phyloP scores from a whole-genome alignment of 2,329 filamentous ascomycete species.

The Boeremia lycopersici region DNA sequence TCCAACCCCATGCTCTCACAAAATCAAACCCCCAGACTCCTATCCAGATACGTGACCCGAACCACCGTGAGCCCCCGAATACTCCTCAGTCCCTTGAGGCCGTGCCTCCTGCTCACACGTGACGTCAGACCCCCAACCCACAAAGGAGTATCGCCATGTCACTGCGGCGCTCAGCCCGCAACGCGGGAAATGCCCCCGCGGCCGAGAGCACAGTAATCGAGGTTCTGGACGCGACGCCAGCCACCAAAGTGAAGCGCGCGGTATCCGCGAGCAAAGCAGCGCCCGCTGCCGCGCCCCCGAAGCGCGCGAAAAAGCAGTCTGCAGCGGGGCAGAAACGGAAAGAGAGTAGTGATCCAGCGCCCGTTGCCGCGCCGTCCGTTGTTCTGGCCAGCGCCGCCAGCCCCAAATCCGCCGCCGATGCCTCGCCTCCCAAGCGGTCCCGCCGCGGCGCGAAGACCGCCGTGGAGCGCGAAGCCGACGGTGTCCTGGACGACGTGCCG shows the following conservation, averaged over 20 bases:
- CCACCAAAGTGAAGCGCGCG: not conserved
- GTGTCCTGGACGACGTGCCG: slow-evolving; percentile 33
- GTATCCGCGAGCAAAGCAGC: not conserved
- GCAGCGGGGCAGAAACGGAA: no score
- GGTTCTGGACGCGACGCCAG: not conserved
- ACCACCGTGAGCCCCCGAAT: slow-evolving; percentile 51
- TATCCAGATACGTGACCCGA: not conserved
- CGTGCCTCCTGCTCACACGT: slow-evolving; percentile 6
- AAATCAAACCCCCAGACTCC: not conserved
- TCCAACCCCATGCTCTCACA: slow-evolving; percentile 10
- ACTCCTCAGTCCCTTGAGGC: slow-evolving; percentile 26
- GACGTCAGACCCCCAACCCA: slow-evolving; percentile 28
- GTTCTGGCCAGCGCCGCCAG: not conserved
- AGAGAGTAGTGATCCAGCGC: no score
- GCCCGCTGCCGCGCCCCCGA: no score
- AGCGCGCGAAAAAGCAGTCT: no score
- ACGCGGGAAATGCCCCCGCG: slow-evolving; percentile 39
- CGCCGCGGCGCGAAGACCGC: slow-evolving; percentile 1
- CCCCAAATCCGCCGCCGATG: not conserved
- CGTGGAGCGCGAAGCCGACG: no score
- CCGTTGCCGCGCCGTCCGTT: no score
- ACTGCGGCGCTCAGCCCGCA: slow-evolving; percentile 58
- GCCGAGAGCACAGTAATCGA: not conserved
- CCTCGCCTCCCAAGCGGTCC: not conserved
- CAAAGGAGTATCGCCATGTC: slow-evolving; percentile 51